Base-by-base conservation (phyloP, 768 basidiomycete genomes). In the Rhizopogon vinicolor region DNA sequence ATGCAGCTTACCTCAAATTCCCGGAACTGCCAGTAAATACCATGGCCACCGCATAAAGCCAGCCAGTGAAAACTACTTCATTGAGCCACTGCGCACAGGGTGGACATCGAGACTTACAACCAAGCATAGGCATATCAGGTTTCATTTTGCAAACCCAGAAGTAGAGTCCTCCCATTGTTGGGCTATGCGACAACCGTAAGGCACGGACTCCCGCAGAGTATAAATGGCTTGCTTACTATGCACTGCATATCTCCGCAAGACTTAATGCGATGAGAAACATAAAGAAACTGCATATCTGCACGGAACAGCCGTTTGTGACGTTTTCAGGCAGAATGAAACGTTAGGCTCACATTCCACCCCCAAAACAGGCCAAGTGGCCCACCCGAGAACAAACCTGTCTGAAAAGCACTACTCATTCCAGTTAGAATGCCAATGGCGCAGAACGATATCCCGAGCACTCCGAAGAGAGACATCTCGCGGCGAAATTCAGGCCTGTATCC, bases 141-240 rank as follows among this genome's bases (percentile, higher is more conserved):
- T 82, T 81, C 79, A 83, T 79, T 61, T 75, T 78, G 68, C 80
- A 83, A 10, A 82, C 81, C 82, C 82, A 83, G 62, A 83, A 84
- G 64, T 84, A 84, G 48, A 83, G 67, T 6, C 81, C 82, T 22
- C 81, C 82, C 73, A 83, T 76, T 3, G 81, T 80, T 0, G 81
- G 80, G 53, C 78, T 79, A 48, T n/a, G 3, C 10, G 51, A 55
- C 16, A 18, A 51, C 19, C n/a, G 35, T 42, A 57, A 58, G 46
- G 13, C 19, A 8, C 12, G 10, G 18, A 14, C 41, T 22, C 19
- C 10, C 25, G 44, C 19, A 14, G 2, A 5, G 3, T 22, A 42
- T 28, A 31, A n/a, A 5, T 28, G 43, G 41, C 31, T 7, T 3
- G 65, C 79, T 67, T 58, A 80, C 79, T 80, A 83, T 43, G 81